Evolutionary conservation across 2,329 filamentous ascomycete genomes (phyloP), one percentile per base, ranked within the genome.

Genomic region (Colletotrichum magnum): DNA sequence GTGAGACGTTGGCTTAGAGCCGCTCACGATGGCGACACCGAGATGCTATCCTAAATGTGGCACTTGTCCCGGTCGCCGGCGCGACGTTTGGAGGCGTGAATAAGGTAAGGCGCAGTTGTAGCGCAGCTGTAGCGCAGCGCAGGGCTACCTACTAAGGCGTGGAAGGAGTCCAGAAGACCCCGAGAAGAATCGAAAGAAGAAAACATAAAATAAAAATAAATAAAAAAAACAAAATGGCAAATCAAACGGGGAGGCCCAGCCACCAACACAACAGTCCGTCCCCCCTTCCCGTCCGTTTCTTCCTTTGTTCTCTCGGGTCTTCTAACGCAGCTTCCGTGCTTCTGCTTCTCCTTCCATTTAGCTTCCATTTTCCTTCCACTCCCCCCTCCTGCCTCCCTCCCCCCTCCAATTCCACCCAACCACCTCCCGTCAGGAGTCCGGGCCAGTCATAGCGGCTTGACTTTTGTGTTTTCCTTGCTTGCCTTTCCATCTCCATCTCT

Each of bases 291-390:
- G 50, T 28, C 56, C 24, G 48, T 66, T 66, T 60, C 66, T 66
- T 66, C 56, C 66, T 69, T 69, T 69, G 66, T 66, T 69, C 66
- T 51, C 56, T 60, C 18, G 21, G 60, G 36, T 36, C 53, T 68
- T 64, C 60, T 63, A 53, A 36, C 53, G 43, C 41, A 6, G 66
- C 24, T 66, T 60, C 62, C 51, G 60, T 52, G 66, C 54, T 69
- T 69, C 64, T 26, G 50, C 51, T 41, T 56, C 16, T 15, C 9
- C 36, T 24, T 41, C 47, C 24, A 53, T 47, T 64, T 51, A 10
- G 32, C 32, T 36, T 36, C 32, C 9, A 36, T 36, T 36, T 36
- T 6, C 32, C 32, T 36, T 36, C 32, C 7, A 36, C 9, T 10
- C 7, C 32, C 32, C 32, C 32, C 32, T 36, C 32, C 32, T 18